These are phyloP conservation scores for Aspergillus ochraceus DNA, from an alignment of 2,329 filamentous ascomycete genomes.

Conservation along the genomic window DNA sequence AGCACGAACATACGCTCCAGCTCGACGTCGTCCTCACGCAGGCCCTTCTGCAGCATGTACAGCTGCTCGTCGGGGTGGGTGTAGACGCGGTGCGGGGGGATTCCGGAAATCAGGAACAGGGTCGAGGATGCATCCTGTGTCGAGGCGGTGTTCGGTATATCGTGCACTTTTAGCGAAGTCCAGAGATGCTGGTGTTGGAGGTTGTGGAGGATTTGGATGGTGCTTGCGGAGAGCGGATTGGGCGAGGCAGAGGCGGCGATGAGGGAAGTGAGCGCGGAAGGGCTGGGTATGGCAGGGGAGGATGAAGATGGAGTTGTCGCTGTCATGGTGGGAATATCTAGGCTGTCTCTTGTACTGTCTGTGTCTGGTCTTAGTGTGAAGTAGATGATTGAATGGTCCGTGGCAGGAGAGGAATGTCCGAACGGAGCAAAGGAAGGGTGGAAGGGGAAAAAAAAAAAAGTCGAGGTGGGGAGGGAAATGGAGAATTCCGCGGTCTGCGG, in stretches of 20 bases:
- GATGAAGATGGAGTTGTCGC: slow-evolving; percentile 1
- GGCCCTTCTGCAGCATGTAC: slow-evolving; percentile 54
- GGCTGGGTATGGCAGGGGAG: slow-evolving; percentile 16
- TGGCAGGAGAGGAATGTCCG: neutral
- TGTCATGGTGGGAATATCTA: neutral
- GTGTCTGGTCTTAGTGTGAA: neutral
- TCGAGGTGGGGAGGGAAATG: neutral
- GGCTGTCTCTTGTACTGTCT: neutral
- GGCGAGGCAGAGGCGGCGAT: slow-evolving; percentile 32
- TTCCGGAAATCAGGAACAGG: slow-evolving; percentile 58
- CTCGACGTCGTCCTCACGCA: slow-evolving; percentile 48
- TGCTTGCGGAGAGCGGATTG: slow-evolving; percentile 45
- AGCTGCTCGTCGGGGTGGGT: slow-evolving; percentile 66
- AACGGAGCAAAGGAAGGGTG: neutral
- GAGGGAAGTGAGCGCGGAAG: slow-evolving; percentile 44
- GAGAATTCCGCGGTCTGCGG: slow-evolving; percentile 8
- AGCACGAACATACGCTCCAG: slow-evolving; percentile 60
- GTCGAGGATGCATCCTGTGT: slow-evolving; percentile 27
- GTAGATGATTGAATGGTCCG: neutral
- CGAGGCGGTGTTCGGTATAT: slow-evolving; percentile 24
- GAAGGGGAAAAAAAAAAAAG: slow-evolving; percentile 5
- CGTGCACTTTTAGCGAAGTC: slow-evolving; percentile 57
- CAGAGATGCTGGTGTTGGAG: slow-evolving; percentile 64
- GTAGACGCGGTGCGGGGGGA: slow-evolving; percentile 61
- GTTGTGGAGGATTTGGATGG: slow-evolving; percentile 62